Evolutionary conservation across 345 rosid species (phyloP).

Genomic region (Raphanus raphanistrum): DNA sequence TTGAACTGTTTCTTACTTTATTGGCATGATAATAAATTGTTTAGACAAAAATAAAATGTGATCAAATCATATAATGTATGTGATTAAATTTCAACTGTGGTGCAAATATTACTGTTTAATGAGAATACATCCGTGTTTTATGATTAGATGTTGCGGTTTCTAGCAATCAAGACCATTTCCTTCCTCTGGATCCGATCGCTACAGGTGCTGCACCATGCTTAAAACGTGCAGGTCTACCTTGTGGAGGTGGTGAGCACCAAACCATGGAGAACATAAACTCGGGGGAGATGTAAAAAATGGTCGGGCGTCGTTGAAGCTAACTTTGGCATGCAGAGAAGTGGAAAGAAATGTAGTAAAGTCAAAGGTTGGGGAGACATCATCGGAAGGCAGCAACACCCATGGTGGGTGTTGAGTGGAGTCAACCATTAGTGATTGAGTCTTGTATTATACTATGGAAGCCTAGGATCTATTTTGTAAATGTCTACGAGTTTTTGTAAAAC

Average conservation of each 20-base stretch:
- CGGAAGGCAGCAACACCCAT: not conserved
- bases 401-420: not conserved
- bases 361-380: not conserved
- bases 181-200: too few species aligned
- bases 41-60: not conserved
- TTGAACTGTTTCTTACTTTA: not conserved
- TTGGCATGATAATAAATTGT: not conserved
- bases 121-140: not conserved
- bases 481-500: not conserved
- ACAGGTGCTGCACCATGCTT: not conserved
- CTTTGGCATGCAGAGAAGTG: not conserved
- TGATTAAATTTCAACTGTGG: not conserved
- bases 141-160: not conserved
- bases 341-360: not conserved
- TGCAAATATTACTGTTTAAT: not conserved
- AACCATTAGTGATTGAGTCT: not conserved
- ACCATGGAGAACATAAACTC: not conserved
- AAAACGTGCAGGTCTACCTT: not conserved
- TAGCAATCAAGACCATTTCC: not conserved
- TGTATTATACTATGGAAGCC: too few species aligned
- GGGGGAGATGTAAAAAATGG: not conserved
- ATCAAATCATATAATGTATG: not conserved
- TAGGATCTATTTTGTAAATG: not conserved
- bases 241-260: not conserved
- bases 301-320: not conserved